Evolutionary conservation across 2,329 filamentous ascomycete genomes (phyloP), one percentile per base, ranked within the genome.

Genomic region (Trichoderma sp.): DNA sequence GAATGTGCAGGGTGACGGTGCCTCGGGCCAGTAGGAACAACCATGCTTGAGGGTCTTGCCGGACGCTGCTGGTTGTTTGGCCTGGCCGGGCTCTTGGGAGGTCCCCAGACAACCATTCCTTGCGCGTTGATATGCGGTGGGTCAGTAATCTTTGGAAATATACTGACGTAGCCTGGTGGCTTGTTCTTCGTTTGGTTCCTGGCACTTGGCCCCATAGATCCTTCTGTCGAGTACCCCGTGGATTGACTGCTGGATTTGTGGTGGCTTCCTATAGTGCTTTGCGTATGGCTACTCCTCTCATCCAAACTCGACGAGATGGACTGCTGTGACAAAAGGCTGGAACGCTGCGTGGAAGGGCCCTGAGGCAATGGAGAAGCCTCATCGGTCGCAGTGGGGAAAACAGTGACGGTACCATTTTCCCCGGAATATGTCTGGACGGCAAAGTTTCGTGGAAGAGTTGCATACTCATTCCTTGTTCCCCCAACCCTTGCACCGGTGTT

Each of bases 341-440:
- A 34, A 13, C 66, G 66, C 17, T 68, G 66, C 6, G 66, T n/a
- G 17, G 68, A 15, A 39, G 32, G 58, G 63, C 43, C 30, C 12
- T 30, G 43, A 20, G 70, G 23, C 28, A 26, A 39, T 7, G 12
- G 20, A 17, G 17, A 23, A 9, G 13, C 58, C 5, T 58, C 36
- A 15, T 23, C 28, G 3, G 50, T 28, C 17, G 58, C 39, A 9
- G 59, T 20, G 17, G 58, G 77, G 43, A 82, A 73, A 13, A 82
- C 80, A 0, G 81, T 82, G 13, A 82, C 79, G 2, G 80, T 76
- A 47, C 81, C 81, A 68, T 81, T 80, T 11, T 80, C 80, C 69
- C 80, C 80, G 9, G 77, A 73, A 26, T 77, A 76, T 4, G 80
- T 79, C 15, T 79, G 77, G 4, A 78, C 76, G 9, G 76, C 73